Evolutionary conservation across 1,284 basidiomycete genomes (phyloP), one percentile per base, ranked within the genome.

Genomic region (Fomitopsis schrenkii): DNA sequence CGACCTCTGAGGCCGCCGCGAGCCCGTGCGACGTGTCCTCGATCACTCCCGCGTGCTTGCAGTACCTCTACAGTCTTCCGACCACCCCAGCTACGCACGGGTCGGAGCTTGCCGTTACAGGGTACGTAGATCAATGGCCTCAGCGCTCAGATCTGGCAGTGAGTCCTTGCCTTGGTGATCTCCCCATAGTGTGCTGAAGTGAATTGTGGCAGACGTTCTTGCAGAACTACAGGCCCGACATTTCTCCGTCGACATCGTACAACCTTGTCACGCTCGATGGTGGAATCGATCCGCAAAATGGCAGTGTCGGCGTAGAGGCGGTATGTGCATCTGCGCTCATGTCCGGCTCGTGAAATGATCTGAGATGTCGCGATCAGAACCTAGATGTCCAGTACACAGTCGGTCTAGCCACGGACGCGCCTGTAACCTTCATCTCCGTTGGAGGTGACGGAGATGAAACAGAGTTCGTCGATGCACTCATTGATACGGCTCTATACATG

Each of bases 311-410:
- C 26, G 40, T 59, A 19, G 68, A 69, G 50, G 66, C 68, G 38
- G 67, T 68, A 59, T 15, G 66, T 62, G 2, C 1, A 14, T 22
- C 22, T 10, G 5, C 14, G 41, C 35, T 26, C 3, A 50, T 41
- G 52, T 26, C 22, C 17, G 6, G 33, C 44, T 33, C 14, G 7
- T 12, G 1, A 40, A 12, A 14, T n/a, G 5, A 10, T 4, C 14
- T 54, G 5, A 40, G 4, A 15, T 1, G n/a, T 19, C 6, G 6
- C 26, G 44, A 30, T 22, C 57, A 50, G 50, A 84, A 85, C 66
- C 74, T 88, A 15, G 85, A 88, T 64, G 82, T 86, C 41, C 84
- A 89, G 74, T 87, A 87, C 63, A 82, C 84, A 10, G 81, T 79
- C 12, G 85, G 81, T 22, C 74, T 89, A 83, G 82, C 73, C 83